Evolutionary conservation across 441 rosid genomes (phyloP), one percentile per base, ranked within the genome.

Genomic region (Gossypium gossypioides): DNA sequence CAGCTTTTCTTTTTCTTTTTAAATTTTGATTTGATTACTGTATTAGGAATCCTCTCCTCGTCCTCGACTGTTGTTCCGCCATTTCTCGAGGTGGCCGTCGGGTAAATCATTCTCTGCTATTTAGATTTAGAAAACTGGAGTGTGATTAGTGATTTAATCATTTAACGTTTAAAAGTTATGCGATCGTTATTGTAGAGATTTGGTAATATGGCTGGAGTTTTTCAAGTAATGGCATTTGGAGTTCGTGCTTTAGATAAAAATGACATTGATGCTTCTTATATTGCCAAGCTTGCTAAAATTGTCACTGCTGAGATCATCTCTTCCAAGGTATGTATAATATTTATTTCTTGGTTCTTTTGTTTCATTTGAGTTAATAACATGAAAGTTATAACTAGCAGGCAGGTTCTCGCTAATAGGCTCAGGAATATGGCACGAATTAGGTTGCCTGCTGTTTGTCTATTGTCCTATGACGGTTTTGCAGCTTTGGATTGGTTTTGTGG

Each of bases 251-350:
- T 95, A 63, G 86, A 87, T 75, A 72, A 71, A 73, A 77, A 73
- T 32, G 92, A 91, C 32, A 83, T 84, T 60, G 99, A 95, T 86
- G 86, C 84, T 68, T 76, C 79, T 74, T 89, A 87, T 80, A 83
- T 92, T 86, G 83, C 86, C 22, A 95, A 88, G 85, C 99, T 95
- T 50, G 97, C 97, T 9, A 95, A 92, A 84, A 88, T 91, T 81
- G 97, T 94, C 68, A 90, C 99, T 0, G 76, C 97, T 0, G 99
- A 95, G 84, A 90, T 95, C 34, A 88, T 95, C 82, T 91, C 97
- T 69, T 88, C 97, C 68, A 95, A 91, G 99, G 99, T 89, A 24
- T 12, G 34, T 57, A 56, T 58, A 74, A 56, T 58, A 74, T 66
- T 2, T 15, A n/a, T 72, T 55, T 67, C 3, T 68, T 2, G 48